Conservation (phyloP, 805 yeast species). For the Pichia sporocuriosa region DNA sequence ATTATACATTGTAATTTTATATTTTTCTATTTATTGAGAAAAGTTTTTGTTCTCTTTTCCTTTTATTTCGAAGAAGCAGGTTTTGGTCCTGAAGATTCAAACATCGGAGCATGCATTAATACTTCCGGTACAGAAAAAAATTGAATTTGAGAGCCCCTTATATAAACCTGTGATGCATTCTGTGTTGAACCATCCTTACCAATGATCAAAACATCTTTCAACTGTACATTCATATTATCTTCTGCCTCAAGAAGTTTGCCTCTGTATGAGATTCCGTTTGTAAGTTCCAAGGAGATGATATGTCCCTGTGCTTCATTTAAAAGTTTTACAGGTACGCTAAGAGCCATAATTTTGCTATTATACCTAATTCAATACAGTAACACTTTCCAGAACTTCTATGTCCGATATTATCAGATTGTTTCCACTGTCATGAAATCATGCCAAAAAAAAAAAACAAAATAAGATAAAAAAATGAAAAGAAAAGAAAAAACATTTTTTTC, state of each 20-base stretch:
- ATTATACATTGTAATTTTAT: no score
- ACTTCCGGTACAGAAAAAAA: conserved; percentile 86
- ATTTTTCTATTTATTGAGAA: no score
- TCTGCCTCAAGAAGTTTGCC: conserved; percentile 83
- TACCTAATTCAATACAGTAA: no score
- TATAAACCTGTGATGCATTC: conserved; percentile 76
- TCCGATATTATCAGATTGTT: no score
- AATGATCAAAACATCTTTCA: conserved; percentile 76
- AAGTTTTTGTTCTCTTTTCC: no score
- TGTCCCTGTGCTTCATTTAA: conserved; percentile 74
- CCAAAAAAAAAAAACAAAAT: neutral
- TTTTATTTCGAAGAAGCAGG: no score
- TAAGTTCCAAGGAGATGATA: conserved; percentile 70
- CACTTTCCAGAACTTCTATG: no score
- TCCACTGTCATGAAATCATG: no score
- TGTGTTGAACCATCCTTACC: conserved; percentile 67
- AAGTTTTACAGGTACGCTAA: conserved; percentile 79
- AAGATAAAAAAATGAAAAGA: neutral
- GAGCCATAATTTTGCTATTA: conserved; percentile 47
- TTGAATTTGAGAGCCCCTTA: conserved; percentile 85
- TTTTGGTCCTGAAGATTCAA: conserved; percentile 35
- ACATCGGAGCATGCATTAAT: conserved; percentile 82
- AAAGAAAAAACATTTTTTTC: no score
- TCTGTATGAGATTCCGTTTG: conserved; percentile 78
- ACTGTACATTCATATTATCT: conserved; percentile 90